phyloP scores from a whole-genome alignment of 2,329 filamentous ascomycete species.

The Didymellaceae sp. region DNA sequence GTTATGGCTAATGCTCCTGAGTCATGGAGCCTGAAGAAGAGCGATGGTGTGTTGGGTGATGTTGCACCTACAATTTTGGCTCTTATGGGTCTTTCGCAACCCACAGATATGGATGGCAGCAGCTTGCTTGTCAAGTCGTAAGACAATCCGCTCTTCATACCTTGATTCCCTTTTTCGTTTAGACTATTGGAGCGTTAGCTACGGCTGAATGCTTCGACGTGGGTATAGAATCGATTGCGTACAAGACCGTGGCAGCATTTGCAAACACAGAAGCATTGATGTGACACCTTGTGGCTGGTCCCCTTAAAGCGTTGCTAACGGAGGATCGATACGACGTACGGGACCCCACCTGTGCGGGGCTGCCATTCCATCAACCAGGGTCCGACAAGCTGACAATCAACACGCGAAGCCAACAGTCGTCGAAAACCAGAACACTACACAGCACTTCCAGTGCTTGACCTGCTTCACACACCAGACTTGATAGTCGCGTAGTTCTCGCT shows the following conservation, averaged over 20 bases:
- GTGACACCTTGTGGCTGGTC: neutral
- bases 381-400: constrained; percentile 6
- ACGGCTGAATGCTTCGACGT: constrained; percentile 18
- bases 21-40: constrained; percentile 84
- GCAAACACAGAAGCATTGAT: neutral
- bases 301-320: neutral
- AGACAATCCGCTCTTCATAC: neutral
- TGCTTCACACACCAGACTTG: neutral
- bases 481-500: neutral
- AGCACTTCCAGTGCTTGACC: neutral
- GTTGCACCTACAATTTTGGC: constrained; percentile 93
- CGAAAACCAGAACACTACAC: neutral
- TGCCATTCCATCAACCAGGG: neutral
- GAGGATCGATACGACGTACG: neutral
- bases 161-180: constrained; percentile 17
- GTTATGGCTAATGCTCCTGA: constrained; percentile 96
- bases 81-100: constrained; percentile 88
- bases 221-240: constrained; percentile 16
- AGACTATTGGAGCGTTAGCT: constrained; percentile 16
- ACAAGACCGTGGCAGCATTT: neutral
- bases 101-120: constrained; percentile 88
- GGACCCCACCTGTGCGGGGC: constrained; percentile 8
- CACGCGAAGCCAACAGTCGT: neutral
- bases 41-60: constrained; percentile 90
- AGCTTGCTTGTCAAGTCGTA: constrained; percentile 81